Conservation (phyloP, 2,329 filamentous ascomycete genomes). For the Cladosporium oxysporum region DNA sequence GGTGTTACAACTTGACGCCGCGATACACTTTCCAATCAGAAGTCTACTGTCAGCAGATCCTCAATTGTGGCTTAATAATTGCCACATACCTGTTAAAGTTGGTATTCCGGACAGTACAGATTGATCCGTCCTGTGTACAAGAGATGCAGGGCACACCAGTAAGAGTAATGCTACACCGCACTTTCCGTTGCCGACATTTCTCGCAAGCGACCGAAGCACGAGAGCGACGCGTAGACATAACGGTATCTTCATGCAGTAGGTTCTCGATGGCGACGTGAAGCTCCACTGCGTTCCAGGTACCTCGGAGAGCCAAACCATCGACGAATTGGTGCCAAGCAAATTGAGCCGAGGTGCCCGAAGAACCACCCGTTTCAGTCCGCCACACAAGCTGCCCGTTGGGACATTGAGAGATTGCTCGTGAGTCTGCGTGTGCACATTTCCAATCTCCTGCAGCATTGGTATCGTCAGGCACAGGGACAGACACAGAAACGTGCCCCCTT, state of each 20-base stretch:
- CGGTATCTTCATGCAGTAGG: neutral
- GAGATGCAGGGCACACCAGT: slow-evolving; percentile 11
- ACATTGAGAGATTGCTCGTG: neutral
- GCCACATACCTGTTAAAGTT: neutral
- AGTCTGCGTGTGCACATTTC: neutral
- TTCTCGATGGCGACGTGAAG: neutral
- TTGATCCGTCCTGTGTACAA: slow-evolving; percentile 9
- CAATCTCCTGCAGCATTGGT: neutral
- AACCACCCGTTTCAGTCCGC: neutral
- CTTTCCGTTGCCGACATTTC: slow-evolving; percentile 8
- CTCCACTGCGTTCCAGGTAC: neutral
- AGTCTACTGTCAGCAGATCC: neutral
- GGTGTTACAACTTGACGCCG: neutral
- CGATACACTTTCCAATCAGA: neutral
- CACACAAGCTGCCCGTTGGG: neutral
- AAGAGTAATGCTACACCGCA: slow-evolving; percentile 11
- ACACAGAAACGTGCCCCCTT: neutral
- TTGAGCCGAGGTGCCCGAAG: slow-evolving; percentile 1
- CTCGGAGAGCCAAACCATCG: neutral
- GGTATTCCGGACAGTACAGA: neutral
- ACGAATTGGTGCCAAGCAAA: neutral
- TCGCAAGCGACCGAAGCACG: slow-evolving; percentile 8
- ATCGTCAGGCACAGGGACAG: neutral
- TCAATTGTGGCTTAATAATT: neutral
- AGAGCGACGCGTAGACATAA: slow-evolving; percentile 9